Conservation (phyloP, 176 grass and related monocot genomes). For the Olyra latifolia region DNA sequence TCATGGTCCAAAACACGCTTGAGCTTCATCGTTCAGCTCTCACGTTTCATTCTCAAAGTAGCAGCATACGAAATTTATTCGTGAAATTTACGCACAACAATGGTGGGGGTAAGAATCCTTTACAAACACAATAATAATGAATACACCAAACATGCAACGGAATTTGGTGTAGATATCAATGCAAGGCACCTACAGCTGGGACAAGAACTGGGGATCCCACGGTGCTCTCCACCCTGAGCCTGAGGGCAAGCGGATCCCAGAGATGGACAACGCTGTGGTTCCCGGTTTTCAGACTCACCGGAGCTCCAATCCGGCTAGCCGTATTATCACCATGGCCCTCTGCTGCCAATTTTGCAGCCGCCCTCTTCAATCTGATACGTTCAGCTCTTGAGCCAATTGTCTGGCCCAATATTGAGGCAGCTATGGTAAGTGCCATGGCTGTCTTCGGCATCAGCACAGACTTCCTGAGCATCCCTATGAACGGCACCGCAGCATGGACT, state of each 20-base stretch:
- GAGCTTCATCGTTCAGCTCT: too few species aligned
- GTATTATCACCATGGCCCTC: neutral
- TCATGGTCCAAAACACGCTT: too few species aligned
- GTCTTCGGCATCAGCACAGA: slow-evolving; percentile 83
- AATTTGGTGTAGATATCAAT: slow-evolving; percentile 21
- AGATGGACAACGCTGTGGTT: slow-evolving; percentile 23
- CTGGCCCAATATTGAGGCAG: slow-evolving; percentile 74
- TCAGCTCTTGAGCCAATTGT: slow-evolving; percentile 89
- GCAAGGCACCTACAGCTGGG: slow-evolving; percentile 35
- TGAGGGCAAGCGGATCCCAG: slow-evolving; percentile 59
- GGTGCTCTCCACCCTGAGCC: slow-evolving; percentile 26
- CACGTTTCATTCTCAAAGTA: neutral
- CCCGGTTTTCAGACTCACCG: slow-evolving; percentile 48
- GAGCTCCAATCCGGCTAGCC: slow-evolving; percentile 13
- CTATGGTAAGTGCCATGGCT: slow-evolving; percentile 81
- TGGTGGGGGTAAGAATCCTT: slow-evolving; percentile 24
- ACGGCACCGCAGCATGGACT: slow-evolving; percentile 76
- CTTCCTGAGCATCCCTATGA: slow-evolving; percentile 87
- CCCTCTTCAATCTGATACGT: slow-evolving; percentile 64
- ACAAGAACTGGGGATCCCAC: slow-evolving; percentile 35
- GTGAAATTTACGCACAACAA: neutral
- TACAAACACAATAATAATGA: slow-evolving; percentile 32
- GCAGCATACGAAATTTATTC: slow-evolving; percentile 26
- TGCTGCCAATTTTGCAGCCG: slow-evolving; percentile 19
- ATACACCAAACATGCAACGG: slow-evolving; percentile 16